Evolutionary conservation across 148 eudicot species (phyloP).

Genomic region (Fallopia convolvulus): DNA sequence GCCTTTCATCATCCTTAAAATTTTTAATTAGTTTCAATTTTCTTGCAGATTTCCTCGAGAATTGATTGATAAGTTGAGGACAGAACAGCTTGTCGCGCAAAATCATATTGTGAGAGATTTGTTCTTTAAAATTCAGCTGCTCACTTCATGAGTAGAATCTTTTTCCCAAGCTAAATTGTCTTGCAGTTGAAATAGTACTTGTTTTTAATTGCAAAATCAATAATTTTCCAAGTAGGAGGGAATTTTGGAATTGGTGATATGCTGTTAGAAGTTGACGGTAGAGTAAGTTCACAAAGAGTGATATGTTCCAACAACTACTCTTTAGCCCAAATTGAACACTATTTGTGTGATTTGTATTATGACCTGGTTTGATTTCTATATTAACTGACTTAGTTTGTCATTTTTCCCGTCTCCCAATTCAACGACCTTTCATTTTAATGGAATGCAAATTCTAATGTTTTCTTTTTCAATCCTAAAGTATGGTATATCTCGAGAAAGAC

Average conservation of each 20-base stretch:
- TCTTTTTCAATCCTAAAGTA: conserved; percentile 37
- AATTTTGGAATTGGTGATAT: not conserved
- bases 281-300: not conserved
- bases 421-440: not conserved
- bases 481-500: conserved; percentile 78
- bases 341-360: not conserved
- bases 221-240: not conserved
- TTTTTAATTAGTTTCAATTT: not conserved
- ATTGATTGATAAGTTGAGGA: conserved; percentile 66
- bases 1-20: not conserved
- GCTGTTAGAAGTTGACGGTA: not conserved
- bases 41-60: conserved; percentile 73
- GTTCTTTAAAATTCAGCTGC: not conserved
- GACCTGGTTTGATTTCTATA: not conserved
- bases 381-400: not conserved
- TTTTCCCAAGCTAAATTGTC: conserved; percentile 3
- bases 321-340: not conserved
- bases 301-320: not conserved
- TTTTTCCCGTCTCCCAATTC: not conserved
- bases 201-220: not conserved
- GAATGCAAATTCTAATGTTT: not conserved
- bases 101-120: conserved; percentile 60
- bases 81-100: conserved; percentile 86
- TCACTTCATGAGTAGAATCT: not conserved
- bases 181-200: not conserved